A percentile compares a stretch with the other conserved stretches of the same genome.
Evolutionary conservation across 441 rosid genomes (phyloP).

Genomic region (Euphorbia celastroides): DNA sequence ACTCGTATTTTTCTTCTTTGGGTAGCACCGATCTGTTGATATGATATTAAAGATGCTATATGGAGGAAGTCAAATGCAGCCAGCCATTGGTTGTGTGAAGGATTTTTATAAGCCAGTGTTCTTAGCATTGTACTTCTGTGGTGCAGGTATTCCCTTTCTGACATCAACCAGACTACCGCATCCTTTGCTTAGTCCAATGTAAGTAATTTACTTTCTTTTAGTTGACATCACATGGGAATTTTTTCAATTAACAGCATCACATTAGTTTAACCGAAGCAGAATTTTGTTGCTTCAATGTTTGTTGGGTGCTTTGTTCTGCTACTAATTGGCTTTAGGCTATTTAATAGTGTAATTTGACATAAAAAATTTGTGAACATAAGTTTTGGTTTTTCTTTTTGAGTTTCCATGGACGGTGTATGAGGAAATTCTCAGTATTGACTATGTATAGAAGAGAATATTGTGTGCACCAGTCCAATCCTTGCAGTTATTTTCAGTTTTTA

Average conservation of each 20-base stretch:
- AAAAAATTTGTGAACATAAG: not conserved
- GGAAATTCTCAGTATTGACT: not conserved
- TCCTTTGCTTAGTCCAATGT: conserved; percentile 2
- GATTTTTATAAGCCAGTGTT: not conserved
- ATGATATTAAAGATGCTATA: not conserved
- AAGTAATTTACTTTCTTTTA: not conserved
- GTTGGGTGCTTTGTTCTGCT: not conserved
- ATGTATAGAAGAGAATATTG: not conserved
- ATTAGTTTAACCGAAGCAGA: not conserved
- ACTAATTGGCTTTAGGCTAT: not conserved
- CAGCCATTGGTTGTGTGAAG: not conserved
- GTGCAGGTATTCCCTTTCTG: conserved; percentile 8
- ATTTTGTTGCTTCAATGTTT: not conserved
- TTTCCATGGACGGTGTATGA: not conserved
- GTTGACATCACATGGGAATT: not conserved
- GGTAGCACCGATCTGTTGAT: not conserved
- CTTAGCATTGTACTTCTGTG: not conserved
- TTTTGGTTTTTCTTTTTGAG: not conserved
- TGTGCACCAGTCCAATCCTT: not conserved
- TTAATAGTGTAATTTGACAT: not conserved
- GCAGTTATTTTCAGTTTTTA: not conserved
- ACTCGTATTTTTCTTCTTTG: not conserved
- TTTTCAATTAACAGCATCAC: not conserved
- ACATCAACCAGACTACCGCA: not conserved
- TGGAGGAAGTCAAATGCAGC: not conserved